These are phyloP conservation scores for Chaetomiaceae sp. DNA, from an alignment of 2,329 filamentous ascomycete species.

Conservation along the genomic window DNA sequence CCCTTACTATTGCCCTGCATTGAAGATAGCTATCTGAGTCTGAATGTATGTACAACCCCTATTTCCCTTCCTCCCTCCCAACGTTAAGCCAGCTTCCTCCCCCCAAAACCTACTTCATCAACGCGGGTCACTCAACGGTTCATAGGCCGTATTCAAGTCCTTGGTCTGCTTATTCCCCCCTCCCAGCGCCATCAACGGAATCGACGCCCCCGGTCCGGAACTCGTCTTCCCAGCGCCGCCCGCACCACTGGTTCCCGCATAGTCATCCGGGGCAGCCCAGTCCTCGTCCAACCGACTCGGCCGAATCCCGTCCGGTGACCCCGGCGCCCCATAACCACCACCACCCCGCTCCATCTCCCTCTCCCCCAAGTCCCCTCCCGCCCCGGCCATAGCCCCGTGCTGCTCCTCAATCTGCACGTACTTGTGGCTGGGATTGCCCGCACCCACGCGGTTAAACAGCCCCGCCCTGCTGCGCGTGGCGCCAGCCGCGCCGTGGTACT, in stretches of 20 bases:
- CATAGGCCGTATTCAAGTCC: slow-evolving; percentile 27
- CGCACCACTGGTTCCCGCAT: background rate
- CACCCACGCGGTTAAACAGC: too few species aligned
- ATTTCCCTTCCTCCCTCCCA: too few species aligned
- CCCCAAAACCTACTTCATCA: background rate
- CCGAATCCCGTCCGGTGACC: too few species aligned
- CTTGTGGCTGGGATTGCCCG: background rate
- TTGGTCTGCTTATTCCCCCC: slow-evolving; percentile 27
- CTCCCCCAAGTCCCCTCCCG: too few species aligned
- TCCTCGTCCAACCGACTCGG: slow-evolving; percentile 20
- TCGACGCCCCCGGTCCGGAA: background rate
- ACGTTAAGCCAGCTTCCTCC: too few species aligned
- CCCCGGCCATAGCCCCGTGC: too few species aligned
- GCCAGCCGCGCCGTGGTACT: too few species aligned
- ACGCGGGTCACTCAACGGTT: slow-evolving; percentile 21
- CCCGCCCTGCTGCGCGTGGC: too few species aligned
- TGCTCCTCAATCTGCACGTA: slow-evolving; percentile 34
- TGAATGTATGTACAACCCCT: too few species aligned
- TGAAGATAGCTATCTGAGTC: too few species aligned
- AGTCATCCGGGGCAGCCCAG: slow-evolving; percentile 24
- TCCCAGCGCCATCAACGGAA: slow-evolving; percentile 22
- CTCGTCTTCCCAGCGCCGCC: slow-evolving; percentile 4
- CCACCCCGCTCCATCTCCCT: too few species aligned
- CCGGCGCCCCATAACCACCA: background rate
- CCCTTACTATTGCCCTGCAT: too few species aligned